Evolutionary conservation across 345 rosid species (phyloP).

Genomic region (Populus alba): DNA sequence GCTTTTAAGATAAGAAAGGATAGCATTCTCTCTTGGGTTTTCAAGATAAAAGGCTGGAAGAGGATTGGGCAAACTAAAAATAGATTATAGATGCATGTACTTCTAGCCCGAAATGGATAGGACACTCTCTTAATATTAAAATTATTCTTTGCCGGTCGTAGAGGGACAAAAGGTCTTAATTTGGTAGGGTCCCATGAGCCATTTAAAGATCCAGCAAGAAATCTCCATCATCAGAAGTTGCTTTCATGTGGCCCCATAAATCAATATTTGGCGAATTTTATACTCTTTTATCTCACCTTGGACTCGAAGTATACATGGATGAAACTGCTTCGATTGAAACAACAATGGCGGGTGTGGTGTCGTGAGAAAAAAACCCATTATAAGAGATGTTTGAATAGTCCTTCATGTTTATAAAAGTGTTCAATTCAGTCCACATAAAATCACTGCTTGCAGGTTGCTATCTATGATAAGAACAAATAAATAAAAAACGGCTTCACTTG

Average conservation of each 20-base stretch:
- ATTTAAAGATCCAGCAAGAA: neutral
- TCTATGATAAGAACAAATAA: too few species aligned
- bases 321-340: slow-evolving; percentile 11
- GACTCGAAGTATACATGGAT: neutral
- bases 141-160: slow-evolving; percentile 17
- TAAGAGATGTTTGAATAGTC: too few species aligned
- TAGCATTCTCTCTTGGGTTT: neutral
- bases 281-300: slow-evolving; percentile 2
- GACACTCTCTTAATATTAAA: neutral
- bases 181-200: slow-evolving; percentile 6
- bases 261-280: neutral
- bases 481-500: neutral
- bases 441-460: too few species aligned
- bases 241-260: slow-evolving; percentile 15
- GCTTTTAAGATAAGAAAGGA: slow-evolving; percentile 3
- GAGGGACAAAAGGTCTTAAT: slow-evolving; percentile 30
- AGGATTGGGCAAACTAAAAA: neutral
- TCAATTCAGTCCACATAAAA: too few species aligned
- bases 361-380: neutral
- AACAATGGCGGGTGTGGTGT: neutral
- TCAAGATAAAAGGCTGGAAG: neutral
- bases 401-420: too few species aligned
- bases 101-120: neutral
- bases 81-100: slow-evolving; percentile 14
- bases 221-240: slow-evolving; percentile 21